phyloP scores from a whole-genome alignment of 306 rosid genomes.

The Medicago arabica region DNA sequence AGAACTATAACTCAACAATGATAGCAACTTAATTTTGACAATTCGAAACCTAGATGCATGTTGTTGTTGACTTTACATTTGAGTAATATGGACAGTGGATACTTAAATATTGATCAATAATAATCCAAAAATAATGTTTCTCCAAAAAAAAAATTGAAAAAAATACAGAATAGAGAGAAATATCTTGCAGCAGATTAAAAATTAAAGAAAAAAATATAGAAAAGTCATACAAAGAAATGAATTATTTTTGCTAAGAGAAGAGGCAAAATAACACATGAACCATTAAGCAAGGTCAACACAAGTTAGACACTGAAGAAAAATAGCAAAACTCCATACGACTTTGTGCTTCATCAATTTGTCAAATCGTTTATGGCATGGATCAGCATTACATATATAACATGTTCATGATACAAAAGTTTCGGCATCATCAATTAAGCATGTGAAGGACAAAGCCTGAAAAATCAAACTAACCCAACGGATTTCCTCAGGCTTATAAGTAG shows the following conservation, averaged over 20 bases:
- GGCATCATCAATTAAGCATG: constrained; percentile 8
- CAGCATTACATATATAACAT: not conserved
- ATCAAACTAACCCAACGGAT: constrained; percentile 78
- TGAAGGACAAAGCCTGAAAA: constrained; percentile 4
- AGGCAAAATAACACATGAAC: not conserved
- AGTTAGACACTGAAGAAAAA: constrained; percentile 23
- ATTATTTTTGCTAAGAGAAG: constrained; percentile 3
- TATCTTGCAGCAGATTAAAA: constrained; percentile 25
- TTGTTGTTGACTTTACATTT: not conserved
- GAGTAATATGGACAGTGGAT: constrained; percentile 13
- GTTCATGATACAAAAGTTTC: constrained; percentile 23
- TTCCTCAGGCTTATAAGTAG: constrained; percentile 84
- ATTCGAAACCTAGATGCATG: not conserved
- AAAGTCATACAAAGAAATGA: constrained; percentile 5
- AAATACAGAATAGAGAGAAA: not conserved
- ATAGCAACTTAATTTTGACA: constrained; percentile 12
- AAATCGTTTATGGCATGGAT: not conserved
- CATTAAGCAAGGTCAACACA: constrained; percentile 10
- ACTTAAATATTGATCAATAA: not conserved
- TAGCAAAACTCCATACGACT: not conserved
- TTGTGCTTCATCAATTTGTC: not conserved
- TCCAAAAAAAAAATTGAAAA: constrained; percentile 22
- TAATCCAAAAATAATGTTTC: constrained; percentile 20
- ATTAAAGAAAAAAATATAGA: constrained; percentile 1
- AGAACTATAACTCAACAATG: constrained; percentile 8